phyloP scores from a whole-genome alignment of 1,284 basidiomycete genomes.

The Cutaneotrichosporon spelunceum region DNA sequence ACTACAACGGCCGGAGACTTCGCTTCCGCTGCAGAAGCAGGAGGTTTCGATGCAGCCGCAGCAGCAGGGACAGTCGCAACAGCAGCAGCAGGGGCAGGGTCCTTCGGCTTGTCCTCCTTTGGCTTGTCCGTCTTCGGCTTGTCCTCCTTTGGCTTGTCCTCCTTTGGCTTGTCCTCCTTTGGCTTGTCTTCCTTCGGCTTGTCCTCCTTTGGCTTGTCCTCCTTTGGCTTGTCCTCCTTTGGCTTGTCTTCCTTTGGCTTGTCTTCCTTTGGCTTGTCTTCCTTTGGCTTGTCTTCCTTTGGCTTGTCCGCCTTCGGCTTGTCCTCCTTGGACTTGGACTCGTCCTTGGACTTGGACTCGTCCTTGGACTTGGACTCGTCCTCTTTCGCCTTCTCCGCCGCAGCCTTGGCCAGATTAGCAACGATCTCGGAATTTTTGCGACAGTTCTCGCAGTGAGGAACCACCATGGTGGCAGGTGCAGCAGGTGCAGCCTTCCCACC shows the following conservation, averaged over 20 bases:
- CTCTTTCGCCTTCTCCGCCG: too few species aligned
- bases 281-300: not conserved
- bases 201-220: conserved; percentile 1
- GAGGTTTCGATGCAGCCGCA: not conserved
- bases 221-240: too few species aligned
- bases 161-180: not conserved
- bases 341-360: not conserved
- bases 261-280: not conserved
- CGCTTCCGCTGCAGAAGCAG: not conserved
- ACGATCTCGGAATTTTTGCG: too few species aligned
- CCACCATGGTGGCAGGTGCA: not conserved
- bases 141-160: not conserved
- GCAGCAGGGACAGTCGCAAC: not conserved
- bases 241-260: too few species aligned
- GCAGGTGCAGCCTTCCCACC: not conserved
- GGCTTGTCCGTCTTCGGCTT: not conserved
- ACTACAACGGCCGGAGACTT: not conserved
- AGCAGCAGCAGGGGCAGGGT: not conserved
- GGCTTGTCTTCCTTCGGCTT: not conserved
- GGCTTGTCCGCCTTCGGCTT: not conserved
- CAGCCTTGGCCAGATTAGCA: too few species aligned
- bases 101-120: not conserved
- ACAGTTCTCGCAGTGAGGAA: conserved; percentile 21
- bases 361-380: too few species aligned
- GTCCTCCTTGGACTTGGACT: not conserved